A percentile compares a stretch with the other conserved stretches of the same genome.
Evolutionary conservation across 306 rosid species (phyloP).

Genomic region (Gastrolobium villosum): DNA sequence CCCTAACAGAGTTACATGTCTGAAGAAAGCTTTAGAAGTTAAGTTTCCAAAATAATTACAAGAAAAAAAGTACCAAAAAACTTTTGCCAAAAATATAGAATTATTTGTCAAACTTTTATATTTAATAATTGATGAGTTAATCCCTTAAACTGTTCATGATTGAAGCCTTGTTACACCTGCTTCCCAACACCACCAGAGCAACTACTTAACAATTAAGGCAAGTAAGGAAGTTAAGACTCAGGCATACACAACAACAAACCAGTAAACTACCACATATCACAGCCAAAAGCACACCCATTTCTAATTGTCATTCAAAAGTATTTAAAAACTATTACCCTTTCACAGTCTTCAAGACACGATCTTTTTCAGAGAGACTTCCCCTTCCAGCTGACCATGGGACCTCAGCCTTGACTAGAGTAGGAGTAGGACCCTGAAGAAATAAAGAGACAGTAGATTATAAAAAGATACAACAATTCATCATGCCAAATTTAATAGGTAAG

Average conservation of each 20-base stretch:
- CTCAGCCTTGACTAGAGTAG: conserved; percentile 86
- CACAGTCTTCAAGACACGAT: conserved; percentile 91
- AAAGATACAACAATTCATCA: not conserved
- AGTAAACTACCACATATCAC: conserved; percentile 3
- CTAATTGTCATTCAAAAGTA: not conserved
- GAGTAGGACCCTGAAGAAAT: conserved; percentile 71
- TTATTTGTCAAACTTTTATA: not conserved
- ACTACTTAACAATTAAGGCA: not conserved
- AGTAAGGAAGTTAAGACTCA: not conserved
- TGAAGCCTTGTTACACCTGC: conserved; percentile 3
- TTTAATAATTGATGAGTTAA: not conserved
- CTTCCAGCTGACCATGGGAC: conserved; percentile 97
- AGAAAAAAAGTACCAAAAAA: not conserved
- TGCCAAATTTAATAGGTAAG: not conserved
- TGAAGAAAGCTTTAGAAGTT: not conserved
- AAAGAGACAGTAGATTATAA: conserved; percentile 20
- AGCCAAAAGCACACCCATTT: not conserved
- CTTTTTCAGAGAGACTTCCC: conserved; percentile 86
- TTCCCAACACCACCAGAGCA: not conserved
- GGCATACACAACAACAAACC: not conserved
- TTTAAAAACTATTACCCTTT: conserved; percentile 77
- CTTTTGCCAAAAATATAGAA: not conserved
- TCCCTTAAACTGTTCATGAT: not conserved
- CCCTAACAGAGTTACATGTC: not conserved
- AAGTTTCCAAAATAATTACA: not conserved